Percentiles rank a stretch among this genome's conserved stretches.
phyloP scores from a whole-genome alignment of 2,329 filamentous ascomycete species.

The Claviceps lovelessii region DNA sequence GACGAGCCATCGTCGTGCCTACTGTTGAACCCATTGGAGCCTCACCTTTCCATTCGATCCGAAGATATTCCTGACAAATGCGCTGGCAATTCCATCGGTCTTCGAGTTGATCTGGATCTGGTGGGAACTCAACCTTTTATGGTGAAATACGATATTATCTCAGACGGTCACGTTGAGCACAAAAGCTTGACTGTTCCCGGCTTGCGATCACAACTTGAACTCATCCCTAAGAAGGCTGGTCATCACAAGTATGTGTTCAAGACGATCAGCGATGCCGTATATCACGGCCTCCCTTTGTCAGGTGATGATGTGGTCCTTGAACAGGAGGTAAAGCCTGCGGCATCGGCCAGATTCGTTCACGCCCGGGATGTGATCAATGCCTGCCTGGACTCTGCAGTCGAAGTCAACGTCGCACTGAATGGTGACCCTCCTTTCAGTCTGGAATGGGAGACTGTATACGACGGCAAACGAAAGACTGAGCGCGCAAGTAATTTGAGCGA shows the following conservation, averaged over 20 bases:
- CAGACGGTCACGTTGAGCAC: constrained; percentile 41
- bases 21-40: constrained; percentile 79
- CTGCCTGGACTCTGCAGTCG: constrained; percentile 71
- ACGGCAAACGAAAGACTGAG: constrained; percentile 65
- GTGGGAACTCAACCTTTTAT: constrained; percentile 84
- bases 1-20: constrained; percentile 90
- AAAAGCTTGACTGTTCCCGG: constrained; percentile 48
- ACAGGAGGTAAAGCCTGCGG: constrained; percentile 86
- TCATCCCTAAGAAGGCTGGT: constrained; percentile 68
- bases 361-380: constrained; percentile 43
- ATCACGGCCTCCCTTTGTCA: constrained; percentile 49
- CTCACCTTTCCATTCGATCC: constrained; percentile 55
- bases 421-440: constrained; percentile 80
- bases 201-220: constrained; percentile 68
- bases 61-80: constrained; percentile 91
- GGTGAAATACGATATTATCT: constrained; percentile 62
- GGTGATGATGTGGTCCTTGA: constrained; percentile 53
- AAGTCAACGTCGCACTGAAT: constrained; percentile 57
- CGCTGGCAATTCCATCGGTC: constrained; percentile 80
- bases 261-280: constrained; percentile 69
- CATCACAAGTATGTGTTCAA: constrained; percentile 77
- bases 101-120: constrained; percentile 77
- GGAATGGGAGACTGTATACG: constrained; percentile 86
- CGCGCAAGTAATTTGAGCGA: constrained; percentile 48
- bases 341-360: constrained; percentile 57